These are phyloP conservation scores for Paraleonurus japonicus DNA, from an alignment of 257 asterid species.

Conservation along the genomic window DNA sequence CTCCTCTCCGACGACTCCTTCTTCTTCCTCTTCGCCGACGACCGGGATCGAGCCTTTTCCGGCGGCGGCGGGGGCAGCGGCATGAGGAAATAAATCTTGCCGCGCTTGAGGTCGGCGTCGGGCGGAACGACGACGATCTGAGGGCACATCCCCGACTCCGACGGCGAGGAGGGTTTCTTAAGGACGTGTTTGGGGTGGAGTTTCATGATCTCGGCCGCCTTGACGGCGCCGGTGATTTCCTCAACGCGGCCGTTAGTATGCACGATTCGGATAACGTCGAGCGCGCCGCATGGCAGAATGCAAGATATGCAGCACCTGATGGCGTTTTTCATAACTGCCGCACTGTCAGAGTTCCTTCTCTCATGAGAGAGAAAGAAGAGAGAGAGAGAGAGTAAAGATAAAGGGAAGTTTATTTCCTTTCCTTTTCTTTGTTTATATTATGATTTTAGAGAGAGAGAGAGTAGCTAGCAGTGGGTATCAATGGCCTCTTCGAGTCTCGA, in stretches of 20 bases:
- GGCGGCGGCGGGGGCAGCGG: constrained; percentile 50
- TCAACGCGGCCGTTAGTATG: constrained; percentile 85
- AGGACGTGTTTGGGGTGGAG: constrained; percentile 82
- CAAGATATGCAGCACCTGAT: constrained; percentile 97
- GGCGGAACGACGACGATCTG: constrained; percentile 71
- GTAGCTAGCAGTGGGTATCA: constrained; percentile 30
- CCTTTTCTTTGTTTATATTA: constrained; percentile 11
- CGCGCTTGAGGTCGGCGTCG: constrained; percentile 79
- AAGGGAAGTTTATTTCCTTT: constrained; percentile 26
- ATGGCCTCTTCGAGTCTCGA: constrained; percentile 23
- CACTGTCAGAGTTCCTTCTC: neutral
- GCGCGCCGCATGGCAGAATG: constrained; percentile 97
- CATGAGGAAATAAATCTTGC: constrained; percentile 90
- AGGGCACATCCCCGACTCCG: constrained; percentile 54
- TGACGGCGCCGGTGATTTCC: constrained; percentile 63
- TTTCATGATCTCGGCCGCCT: constrained; percentile 75
- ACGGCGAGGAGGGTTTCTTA: constrained; percentile 70
- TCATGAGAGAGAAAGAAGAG: constrained; percentile 24
- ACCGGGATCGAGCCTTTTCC: constrained; percentile 31
- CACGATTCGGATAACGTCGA: constrained; percentile 89
- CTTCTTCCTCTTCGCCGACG: constrained; percentile 42
- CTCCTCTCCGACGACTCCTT: constrained; percentile 24
- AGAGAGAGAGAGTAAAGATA: constrained; percentile 14
- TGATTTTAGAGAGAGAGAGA: constrained; percentile 5
- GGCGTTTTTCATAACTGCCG: constrained; percentile 52